Evolutionary conservation across 345 rosid species (phyloP).

Genomic region (Pelargonium nanum): DNA sequence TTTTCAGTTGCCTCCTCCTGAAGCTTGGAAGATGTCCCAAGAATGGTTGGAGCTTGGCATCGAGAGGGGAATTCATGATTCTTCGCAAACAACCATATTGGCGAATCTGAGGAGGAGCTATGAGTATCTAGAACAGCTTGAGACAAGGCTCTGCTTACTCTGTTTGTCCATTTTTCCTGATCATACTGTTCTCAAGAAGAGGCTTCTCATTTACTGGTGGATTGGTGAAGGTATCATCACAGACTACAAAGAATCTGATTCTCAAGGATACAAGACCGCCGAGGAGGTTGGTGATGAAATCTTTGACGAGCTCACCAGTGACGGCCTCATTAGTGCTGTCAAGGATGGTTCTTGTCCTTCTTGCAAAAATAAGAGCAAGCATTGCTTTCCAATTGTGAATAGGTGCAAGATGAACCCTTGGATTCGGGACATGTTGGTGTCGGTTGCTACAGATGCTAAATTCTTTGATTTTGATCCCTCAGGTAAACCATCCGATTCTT

Average conservation of each 20-base stretch:
- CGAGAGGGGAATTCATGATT: not conserved
- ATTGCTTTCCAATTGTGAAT: constrained; percentile 5
- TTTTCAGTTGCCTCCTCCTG: not conserved
- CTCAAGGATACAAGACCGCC: not conserved
- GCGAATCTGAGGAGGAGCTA: not conserved
- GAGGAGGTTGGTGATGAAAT: constrained; percentile 7
- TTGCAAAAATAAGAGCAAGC: not conserved
- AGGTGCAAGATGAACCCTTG: constrained; percentile 13
- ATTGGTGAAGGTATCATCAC: constrained; percentile 8
- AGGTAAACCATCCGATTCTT: not conserved
- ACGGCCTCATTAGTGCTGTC: constrained; percentile 1
- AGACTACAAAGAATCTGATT: not conserved
- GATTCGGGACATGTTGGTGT: constrained; percentile 2
- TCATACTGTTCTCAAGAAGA: constrained; percentile 31
- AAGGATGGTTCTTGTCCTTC: not conserved
- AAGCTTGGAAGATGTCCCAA: not conserved
- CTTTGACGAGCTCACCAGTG: constrained; percentile 4
- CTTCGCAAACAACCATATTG: too few relatives aligned
- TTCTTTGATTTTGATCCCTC: constrained; percentile 3
- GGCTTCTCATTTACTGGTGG: constrained; percentile 43
- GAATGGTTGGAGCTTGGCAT: not conserved
- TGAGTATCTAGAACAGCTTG: not conserved
- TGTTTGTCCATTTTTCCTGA: constrained; percentile 40
- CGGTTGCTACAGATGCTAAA: not conserved
- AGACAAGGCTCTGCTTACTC: constrained; percentile 19